Base-by-base conservation (phyloP, 2,329 filamentous ascomycete species). In the Colletotrichum orbiculare region DNA sequence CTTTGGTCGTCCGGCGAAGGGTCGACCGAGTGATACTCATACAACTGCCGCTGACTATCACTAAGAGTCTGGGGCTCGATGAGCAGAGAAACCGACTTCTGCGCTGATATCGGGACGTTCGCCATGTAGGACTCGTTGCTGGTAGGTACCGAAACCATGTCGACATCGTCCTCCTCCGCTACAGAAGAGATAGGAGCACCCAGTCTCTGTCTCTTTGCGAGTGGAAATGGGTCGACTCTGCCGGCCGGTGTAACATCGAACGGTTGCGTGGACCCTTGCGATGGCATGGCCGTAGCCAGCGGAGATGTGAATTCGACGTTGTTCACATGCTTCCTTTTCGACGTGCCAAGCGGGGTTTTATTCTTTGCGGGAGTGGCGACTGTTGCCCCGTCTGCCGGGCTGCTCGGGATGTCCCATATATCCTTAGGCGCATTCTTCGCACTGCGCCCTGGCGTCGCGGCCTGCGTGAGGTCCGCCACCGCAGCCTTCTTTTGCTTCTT, bases 341-440 rank as follows among this genome's bases (percentile, higher is more conserved):
- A 41, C 9, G 34, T 63, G 15, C 50, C 54, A 38, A 39, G 49
- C 13, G 64, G 38, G 8, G 54, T 58, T 17, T 42, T 53, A 13
- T 25, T 34, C 34, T 35, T 11, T 8, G 50, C n/a, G 41, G 52
- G 8, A 66, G 57, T 41, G 43, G 45, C 48, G 33, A 37, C 64
- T 63, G 66, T 34, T 76, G 76, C 6, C 11, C 43, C 34, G 37
- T 6, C 43, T 8, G 15, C 43, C 4, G 80, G 77, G 48, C 81
- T 83, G 67, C 77, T 80, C 0, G 81, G 81, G 4, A 85, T 76
- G 42, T 82, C 81, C 78, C 81, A 84, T 8, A 73, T 70, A 55
- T 82, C 79, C 70, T 5, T 60, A 53, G 52, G 39, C 38, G 60
- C 69, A 56, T 66, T 54, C 38, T 67, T 37, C 60, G 61, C 67